Evolutionary conservation across 306 rosid species (phyloP).

Genomic region (Gillenia trifoliata): DNA sequence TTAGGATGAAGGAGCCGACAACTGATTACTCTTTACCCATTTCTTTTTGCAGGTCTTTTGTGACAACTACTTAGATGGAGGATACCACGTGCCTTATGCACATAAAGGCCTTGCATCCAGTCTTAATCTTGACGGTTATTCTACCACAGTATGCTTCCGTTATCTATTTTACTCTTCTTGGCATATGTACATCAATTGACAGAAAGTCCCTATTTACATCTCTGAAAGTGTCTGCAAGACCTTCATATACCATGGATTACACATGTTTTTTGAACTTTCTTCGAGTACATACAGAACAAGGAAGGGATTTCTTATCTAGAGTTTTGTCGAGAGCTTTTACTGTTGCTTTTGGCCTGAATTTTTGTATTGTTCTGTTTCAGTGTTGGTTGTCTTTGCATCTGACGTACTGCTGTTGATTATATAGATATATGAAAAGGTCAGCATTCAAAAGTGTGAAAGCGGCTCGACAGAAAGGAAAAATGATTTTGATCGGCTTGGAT

Average conservation of each 20-base stretch:
- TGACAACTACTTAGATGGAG: constrained; percentile 96
- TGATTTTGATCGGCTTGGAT: constrained; percentile 69
- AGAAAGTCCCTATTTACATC: constrained; percentile 8
- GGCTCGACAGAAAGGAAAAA: constrained; percentile 29
- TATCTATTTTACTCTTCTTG: constrained; percentile 12
- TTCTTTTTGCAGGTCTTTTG: constrained; percentile 66
- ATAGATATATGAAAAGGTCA: constrained; percentile 75
- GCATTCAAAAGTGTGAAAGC: constrained; percentile 82
- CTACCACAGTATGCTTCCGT: constrained; percentile 51
- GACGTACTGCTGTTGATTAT: constrained; percentile 16
- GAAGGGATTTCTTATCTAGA: background rate
- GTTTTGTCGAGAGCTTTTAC: background rate
- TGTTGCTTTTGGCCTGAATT: background rate
- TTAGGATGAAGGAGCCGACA: background rate
- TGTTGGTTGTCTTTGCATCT: constrained; percentile 12
- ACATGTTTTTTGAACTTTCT: background rate
- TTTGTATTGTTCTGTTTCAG: constrained; percentile 13
- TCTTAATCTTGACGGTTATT: constrained; percentile 75
- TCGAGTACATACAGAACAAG: background rate
- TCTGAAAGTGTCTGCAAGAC: constrained; percentile 3
- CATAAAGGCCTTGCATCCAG: constrained; percentile 83
- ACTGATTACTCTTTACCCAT: background rate
- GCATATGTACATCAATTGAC: background rate
- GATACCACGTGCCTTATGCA: constrained; percentile 90
- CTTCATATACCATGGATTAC: background rate